phyloP scores from a whole-genome alignment of 306 rosid genomes.

The Calophaca sinica region DNA sequence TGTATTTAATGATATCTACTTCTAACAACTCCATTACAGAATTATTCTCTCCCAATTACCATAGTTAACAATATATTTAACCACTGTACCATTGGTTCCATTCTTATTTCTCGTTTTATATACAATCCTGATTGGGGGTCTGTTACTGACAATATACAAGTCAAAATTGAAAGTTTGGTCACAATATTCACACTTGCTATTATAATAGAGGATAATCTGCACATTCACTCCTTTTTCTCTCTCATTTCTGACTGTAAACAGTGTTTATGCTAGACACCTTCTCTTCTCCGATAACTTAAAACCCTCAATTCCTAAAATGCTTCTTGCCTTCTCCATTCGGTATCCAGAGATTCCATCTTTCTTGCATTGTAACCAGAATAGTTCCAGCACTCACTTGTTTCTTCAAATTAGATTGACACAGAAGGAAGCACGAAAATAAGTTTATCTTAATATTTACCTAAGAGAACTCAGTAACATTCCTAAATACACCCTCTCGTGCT shows the following conservation, averaged over 20 bases:
- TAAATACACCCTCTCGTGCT: not conserved
- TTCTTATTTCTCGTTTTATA: no score
- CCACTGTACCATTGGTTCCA: no score
- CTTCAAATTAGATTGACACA: not conserved
- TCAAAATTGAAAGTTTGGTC: not conserved
- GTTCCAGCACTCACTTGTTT: not conserved
- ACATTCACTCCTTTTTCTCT: not conserved
- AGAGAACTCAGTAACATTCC: no score
- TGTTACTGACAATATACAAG: not conserved
- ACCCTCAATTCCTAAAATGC: not conserved
- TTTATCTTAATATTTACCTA: not conserved
- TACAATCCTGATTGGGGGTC: no score
- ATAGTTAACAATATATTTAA: no score
- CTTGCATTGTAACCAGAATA: not conserved
- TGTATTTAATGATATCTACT: no score
- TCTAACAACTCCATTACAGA: no score
- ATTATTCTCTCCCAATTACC: no score
- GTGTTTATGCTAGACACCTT: no score
- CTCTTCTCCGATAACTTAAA: not conserved
- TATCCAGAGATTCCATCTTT: not conserved
- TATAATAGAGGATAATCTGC: no score
- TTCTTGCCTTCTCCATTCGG: not conserved
- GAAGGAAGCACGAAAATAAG: not conserved
- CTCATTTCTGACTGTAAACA: constrained; percentile 6
- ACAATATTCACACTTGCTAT: no score